Evolutionary conservation across 108 stramenopile species (phyloP).

Genomic region (Cyclostephanos tholiformis): DNA sequence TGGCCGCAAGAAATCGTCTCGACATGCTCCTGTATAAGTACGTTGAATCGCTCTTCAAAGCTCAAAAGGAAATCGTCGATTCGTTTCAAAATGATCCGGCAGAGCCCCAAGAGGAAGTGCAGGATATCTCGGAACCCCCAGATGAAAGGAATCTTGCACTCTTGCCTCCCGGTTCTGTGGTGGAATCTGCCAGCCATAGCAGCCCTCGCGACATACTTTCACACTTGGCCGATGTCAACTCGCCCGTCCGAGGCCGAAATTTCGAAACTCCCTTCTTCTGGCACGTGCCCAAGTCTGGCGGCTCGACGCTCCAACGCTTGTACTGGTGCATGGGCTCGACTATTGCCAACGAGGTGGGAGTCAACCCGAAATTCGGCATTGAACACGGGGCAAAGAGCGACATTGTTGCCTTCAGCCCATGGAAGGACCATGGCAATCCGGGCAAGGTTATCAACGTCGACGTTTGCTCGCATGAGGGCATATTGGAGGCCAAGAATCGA

Average conservation of each 20-base stretch:
- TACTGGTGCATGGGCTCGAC: constrained; percentile 48
- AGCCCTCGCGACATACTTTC: constrained; percentile 1
- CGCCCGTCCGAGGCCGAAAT: constrained; percentile 15
- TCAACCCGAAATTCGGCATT: constrained; percentile 20
- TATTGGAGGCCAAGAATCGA: constrained; percentile 37
- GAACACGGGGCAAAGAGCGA: background rate
- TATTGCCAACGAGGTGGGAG: constrained; percentile 43
- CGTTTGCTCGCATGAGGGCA: constrained; percentile 44
- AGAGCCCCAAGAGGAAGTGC: constrained; percentile 13
- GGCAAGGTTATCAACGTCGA: constrained; percentile 58
- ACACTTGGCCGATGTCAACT: constrained; percentile 23
- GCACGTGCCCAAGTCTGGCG: constrained; percentile 53
- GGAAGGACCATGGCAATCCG: constrained; percentile 33
- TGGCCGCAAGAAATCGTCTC: constrained; percentile 35
- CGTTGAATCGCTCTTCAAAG: constrained; percentile 34
- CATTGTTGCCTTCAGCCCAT: constrained; percentile 27
- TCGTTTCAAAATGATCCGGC: constrained; percentile 14
- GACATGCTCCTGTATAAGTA: constrained; percentile 50
- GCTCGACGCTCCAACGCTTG: constrained; percentile 44
- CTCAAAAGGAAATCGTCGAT: constrained; percentile 45
- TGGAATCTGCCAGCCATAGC: background rate
- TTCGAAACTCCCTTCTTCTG: constrained; percentile 50
- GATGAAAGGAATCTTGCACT: constrained; percentile 13
- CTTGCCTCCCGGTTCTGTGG: constrained; percentile 13
- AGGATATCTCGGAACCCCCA: background rate